Base-by-base conservation (phyloP, 2,329 filamentous ascomycete species). In the Nigrospora oryzae region DNA sequence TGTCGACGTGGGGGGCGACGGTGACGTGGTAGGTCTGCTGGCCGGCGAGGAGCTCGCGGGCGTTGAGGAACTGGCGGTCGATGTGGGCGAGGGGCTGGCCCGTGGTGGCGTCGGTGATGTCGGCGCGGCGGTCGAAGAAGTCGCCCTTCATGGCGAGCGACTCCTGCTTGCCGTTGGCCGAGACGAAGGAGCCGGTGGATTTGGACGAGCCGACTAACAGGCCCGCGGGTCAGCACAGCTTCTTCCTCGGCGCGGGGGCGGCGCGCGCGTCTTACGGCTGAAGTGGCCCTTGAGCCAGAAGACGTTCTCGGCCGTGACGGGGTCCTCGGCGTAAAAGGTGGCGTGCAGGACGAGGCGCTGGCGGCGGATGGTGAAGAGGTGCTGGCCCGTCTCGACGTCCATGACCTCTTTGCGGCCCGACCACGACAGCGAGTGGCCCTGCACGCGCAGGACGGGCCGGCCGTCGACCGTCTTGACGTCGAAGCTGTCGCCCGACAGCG, bases 1-100 rank as follows among this genome's bases (percentile, higher is more conserved):
- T 71, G 55, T 88, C 83, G 7, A 84, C 77, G 14, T 76, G 76
- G 0, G 82, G 79, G 1, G 81, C 81, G 6, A 86, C 71, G 1
- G 70, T 70, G 5, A 87, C 69, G 1, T 69, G 74, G 51, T 87
- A 87, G 4, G 80, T 83, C 63, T 86, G 80, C 63, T 82, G 72
- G 11, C 71, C 75, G 36, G 73, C 74, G 19, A 84, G 58, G 2
- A 83, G 56, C 53, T 85, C 72, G 31, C 78, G 66, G 32, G 66
- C 68, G 51, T 73, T 82, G 46, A 81, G 66, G 33, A 80, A 60
- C 54, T 77, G 75, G 48, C 82, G 73, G 47, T 74, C 65, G 53
- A 87, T 81, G 37, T 66, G 63, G 0, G 77, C 83, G 1, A 84
- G 75, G 0, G 73, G 61, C 6, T 67, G 61, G 5, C 73, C 71